These are phyloP conservation scores for Xylaria venustula DNA, from an alignment of 495 filamentous ascomycete genomes.

Conservation along the genomic window DNA sequence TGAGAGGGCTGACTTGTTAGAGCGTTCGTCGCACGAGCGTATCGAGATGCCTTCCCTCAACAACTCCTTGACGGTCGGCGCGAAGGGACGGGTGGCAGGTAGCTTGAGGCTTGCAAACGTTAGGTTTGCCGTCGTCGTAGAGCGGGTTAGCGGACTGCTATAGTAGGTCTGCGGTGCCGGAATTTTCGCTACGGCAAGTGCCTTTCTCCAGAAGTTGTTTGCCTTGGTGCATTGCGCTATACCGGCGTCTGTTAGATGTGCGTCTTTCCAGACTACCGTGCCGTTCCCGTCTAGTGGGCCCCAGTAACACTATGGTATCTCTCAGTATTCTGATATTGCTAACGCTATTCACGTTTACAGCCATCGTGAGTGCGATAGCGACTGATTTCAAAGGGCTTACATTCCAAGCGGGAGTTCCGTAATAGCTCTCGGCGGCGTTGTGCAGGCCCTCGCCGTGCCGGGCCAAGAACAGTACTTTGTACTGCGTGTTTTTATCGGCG, in stretches of 20 bases:
- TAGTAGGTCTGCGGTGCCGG: slow-evolving; percentile 68
- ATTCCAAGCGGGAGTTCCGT: slow-evolving; percentile 68
- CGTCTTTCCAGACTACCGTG: slow-evolving; percentile 66
- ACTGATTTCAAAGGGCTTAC: slow-evolving; percentile 34
- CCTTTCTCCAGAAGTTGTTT: slow-evolving; percentile 63
- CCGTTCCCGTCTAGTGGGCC: slow-evolving; percentile 65
- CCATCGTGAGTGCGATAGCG: not conserved
- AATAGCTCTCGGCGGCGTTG: slow-evolving; percentile 62
- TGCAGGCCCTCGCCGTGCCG: slow-evolving; percentile 73
- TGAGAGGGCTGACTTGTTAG: slow-evolving; percentile 54
- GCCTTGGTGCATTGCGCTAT: slow-evolving; percentile 61
- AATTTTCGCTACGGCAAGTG: slow-evolving; percentile 55
- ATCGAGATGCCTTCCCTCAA: slow-evolving; percentile 70
- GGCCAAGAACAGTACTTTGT: slow-evolving; percentile 67
- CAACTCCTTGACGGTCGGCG: slow-evolving; percentile 63
- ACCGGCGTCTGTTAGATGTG: slow-evolving; percentile 61
- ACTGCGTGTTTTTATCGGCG: slow-evolving; percentile 48
- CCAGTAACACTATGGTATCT: slow-evolving; percentile 63
- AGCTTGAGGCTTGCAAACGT: slow-evolving; percentile 59
- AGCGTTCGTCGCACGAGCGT: slow-evolving; percentile 73
- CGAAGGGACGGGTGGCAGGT: slow-evolving; percentile 51
- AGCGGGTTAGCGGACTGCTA: slow-evolving; percentile 63
- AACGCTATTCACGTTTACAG: not conserved
- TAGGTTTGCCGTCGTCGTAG: slow-evolving; percentile 60
- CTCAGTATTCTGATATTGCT: not conserved